Evolutionary conservation across 2,329 filamentous ascomycete genomes (phyloP).

Genomic region (Paramyrothecium roridum): DNA sequence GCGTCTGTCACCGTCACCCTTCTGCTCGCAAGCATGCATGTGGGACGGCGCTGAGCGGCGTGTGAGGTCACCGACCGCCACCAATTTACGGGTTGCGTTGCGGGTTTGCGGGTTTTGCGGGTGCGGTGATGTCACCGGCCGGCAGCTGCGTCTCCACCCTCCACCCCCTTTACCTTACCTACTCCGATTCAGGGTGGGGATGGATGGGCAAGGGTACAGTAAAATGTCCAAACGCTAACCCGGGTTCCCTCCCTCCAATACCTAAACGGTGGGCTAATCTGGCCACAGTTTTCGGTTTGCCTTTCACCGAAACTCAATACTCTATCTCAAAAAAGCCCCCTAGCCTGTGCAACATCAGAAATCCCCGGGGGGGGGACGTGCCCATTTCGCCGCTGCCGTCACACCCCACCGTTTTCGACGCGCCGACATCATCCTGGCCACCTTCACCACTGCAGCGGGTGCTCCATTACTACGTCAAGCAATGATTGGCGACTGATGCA

Average conservation of each 20-base stretch:
- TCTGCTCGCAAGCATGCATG: conserved; percentile 5
- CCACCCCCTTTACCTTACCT: background rate
- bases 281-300: background rate
- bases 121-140: conserved; percentile 18
- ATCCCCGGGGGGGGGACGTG: background rate
- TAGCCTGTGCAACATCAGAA: too few species aligned
- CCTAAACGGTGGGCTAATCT: background rate
- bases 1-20: background rate
- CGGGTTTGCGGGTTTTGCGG: conserved; percentile 1
- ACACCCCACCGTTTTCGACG: background rate
- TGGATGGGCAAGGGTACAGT: too few species aligned
- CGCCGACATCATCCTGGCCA: background rate
- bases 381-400: conserved; percentile 4
- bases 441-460: background rate
- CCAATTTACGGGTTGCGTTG: conserved; percentile 1
- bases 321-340: too few species aligned
- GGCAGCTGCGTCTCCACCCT: conserved; percentile 2
- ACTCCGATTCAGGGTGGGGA: too few species aligned
- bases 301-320: too few species aligned
- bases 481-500: background rate
- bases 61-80: conserved; percentile 19
- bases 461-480: background rate
- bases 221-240: background rate
- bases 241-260: too few species aligned
- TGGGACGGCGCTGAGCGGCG: background rate